A percentile compares a stretch with the other conserved stretches of the same genome.
phyloP scores from a whole-genome alignment of 257 asterid genomes.

The Linaria vulgaris region DNA sequence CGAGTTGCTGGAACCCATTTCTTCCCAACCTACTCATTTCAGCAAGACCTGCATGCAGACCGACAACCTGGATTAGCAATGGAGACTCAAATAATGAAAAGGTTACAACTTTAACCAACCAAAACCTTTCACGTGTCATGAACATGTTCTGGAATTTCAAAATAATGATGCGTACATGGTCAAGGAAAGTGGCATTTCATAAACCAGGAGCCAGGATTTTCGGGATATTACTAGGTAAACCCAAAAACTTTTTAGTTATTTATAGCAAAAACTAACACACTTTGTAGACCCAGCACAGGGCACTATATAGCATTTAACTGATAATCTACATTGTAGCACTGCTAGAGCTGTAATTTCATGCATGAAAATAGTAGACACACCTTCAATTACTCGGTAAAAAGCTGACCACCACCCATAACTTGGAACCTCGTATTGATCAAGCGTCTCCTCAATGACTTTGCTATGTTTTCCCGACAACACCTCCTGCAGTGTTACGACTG shows the following conservation, averaged over 20 bases:
- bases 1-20: constrained; percentile 38
- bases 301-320: background rate
- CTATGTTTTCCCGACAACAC: constrained; percentile 60
- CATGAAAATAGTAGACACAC: constrained; percentile 29
- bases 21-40: constrained; percentile 54
- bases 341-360: background rate
- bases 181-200: too few species aligned
- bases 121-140: background rate
- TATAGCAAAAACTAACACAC: too few species aligned
- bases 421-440: constrained; percentile 48
- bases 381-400: constrained; percentile 63
- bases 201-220: too few species aligned
- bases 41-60: constrained; percentile 51
- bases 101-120: too few species aligned
- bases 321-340: background rate
- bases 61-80: constrained; percentile 22
- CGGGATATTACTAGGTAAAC: too few species aligned
- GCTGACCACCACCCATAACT: constrained; percentile 65
- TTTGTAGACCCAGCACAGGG: background rate
- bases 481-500: constrained; percentile 51
- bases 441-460: constrained; percentile 52
- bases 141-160: too few species aligned
- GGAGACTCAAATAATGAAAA: background rate
- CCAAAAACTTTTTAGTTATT: too few species aligned
- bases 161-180: background rate